Conservation (phyloP, 2,329 filamentous ascomycete genomes). For the Colletotrichum karsti region DNA sequence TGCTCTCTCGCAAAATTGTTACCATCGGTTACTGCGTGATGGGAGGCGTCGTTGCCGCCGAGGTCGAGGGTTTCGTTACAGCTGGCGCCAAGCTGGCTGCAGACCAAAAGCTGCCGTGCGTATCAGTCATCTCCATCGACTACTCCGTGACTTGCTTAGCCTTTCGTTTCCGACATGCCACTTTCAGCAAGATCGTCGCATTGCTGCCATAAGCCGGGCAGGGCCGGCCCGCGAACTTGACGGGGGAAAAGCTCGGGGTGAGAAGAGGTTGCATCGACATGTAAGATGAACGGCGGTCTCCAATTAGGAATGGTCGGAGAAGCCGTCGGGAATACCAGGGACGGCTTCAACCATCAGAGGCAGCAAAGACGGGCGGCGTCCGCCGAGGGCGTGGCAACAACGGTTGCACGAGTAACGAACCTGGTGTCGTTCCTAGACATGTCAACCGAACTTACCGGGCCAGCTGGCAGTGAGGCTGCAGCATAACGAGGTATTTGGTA, state of each 20-base stretch:
- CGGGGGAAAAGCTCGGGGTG: neutral
- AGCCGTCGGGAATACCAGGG: slow-evolving; percentile 9
- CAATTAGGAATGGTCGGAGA: neutral
- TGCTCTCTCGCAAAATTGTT: neutral
- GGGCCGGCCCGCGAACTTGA: slow-evolving; percentile 19
- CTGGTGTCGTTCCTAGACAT: neutral
- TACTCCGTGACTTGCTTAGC: neutral
- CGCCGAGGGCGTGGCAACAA: neutral
- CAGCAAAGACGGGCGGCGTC: neutral
- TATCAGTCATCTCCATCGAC: neutral
- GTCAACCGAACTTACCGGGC: neutral
- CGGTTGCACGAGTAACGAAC: neutral
- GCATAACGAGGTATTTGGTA: neutral
- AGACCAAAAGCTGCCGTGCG: neutral
- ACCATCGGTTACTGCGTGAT: too few species aligned
- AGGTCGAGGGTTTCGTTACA: neutral
- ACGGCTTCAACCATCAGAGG: neutral
- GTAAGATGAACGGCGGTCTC: slow-evolving; percentile 1
- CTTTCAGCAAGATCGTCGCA: slow-evolving; percentile 6
- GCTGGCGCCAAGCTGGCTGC: neutral
- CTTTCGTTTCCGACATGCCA: neutral
- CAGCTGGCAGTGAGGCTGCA: neutral
- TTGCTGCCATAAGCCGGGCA: slow-evolving; percentile 21
- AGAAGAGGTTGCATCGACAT: neutral
- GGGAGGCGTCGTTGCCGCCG: too few species aligned